These are phyloP conservation scores for Cercospora sesami DNA, from an alignment of 2,329 filamentous ascomycete species.

Conservation along the genomic window DNA sequence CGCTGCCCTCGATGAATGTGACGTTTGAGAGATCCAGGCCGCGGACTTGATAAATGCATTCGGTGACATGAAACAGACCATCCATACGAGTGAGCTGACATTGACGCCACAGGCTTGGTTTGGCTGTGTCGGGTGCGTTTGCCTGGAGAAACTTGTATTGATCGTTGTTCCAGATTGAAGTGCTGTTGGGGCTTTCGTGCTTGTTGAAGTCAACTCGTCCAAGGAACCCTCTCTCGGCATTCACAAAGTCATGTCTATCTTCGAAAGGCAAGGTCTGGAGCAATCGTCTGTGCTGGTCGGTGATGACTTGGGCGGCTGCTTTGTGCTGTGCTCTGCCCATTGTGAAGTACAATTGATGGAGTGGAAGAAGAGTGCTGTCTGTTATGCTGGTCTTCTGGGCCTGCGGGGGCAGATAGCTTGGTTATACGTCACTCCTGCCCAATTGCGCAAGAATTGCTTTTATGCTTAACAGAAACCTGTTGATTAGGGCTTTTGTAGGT, in stretches of 20 bases:
- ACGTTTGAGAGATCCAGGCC: neutral
- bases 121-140: neutral
- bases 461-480: no score
- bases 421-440: no score
- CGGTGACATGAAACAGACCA: neutral
- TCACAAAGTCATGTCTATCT: neutral
- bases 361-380: no score
- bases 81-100: neutral
- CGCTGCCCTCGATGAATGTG: neutral
- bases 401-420: no score
- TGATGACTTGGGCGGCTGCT: rapidly evolving
- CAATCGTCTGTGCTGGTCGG: neutral
- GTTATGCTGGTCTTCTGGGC: no score
- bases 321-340: no score
- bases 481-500: no score
- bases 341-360: no score
- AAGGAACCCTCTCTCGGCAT: neutral
- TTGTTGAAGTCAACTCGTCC: neutral
- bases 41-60: neutral
- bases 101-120: neutral
- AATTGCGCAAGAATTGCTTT: no score
- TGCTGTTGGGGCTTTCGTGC: neutral
- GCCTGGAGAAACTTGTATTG: neutral
- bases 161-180: neutral
- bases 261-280: neutral